Conservation (phyloP, 495 filamentous ascomycete species). For the Penicillium cosmopolitanum region DNA sequence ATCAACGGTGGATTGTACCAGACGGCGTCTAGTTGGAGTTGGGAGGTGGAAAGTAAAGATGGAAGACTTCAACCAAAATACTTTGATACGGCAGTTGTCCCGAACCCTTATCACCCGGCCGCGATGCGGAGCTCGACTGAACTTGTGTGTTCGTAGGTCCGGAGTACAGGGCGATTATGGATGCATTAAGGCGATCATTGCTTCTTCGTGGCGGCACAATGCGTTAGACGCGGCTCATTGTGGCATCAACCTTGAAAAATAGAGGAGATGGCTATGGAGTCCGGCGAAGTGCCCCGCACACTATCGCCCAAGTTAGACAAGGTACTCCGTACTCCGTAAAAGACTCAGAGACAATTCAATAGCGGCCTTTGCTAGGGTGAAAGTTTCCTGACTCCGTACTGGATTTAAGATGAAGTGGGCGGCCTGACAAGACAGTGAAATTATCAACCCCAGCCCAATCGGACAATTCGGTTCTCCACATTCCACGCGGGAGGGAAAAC, state of each 20-base stretch:
- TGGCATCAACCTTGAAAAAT: neutral
- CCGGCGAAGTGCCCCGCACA: neutral
- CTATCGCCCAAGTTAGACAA: neutral
- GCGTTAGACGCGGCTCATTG: slow-evolving; percentile 2
- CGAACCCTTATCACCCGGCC: neutral
- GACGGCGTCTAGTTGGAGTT: neutral
- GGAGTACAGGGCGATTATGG: neutral
- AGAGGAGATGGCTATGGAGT: neutral
- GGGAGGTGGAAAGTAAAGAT: neutral
- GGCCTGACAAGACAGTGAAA: neutral
- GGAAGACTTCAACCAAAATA: neutral
- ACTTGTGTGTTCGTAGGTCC: neutral
- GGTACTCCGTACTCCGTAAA: slow-evolving; percentile 1
- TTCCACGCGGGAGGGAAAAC: neutral
- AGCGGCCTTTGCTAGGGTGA: neutral
- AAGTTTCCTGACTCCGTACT: neutral
- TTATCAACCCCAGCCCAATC: neutral
- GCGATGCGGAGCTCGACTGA: neutral
- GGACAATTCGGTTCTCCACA: slow-evolving; percentile 4
- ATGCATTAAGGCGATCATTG: slow-evolving; percentile 3
- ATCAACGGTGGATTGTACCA: neutral
- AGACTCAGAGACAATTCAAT: neutral
- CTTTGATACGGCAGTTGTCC: neutral
- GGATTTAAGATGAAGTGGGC: neutral
- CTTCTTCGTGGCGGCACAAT: slow-evolving; percentile 1